A percentile compares a stretch with the other conserved stretches of the same genome.
Evolutionary conservation across 768 basidiomycete species (phyloP).

Genomic region (Serendipita vermifera): DNA sequence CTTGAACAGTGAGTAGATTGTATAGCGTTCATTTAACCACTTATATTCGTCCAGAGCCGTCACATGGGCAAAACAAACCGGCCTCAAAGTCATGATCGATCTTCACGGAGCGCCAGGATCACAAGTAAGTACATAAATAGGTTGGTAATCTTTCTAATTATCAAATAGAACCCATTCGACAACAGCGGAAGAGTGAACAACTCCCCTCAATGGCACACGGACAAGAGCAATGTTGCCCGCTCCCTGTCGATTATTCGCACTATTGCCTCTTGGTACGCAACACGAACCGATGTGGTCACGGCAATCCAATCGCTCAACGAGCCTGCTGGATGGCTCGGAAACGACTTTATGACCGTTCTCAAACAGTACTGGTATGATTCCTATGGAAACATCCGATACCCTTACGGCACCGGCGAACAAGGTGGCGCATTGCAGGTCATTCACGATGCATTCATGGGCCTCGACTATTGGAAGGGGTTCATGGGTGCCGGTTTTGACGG

Average conservation of each 20-base stretch:
- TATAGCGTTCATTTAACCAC: constrained; percentile 33
- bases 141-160: constrained; percentile 1
- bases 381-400: constrained; percentile 26
- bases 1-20: constrained; percentile 17
- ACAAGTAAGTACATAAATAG: constrained; percentile 47
- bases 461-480: constrained; percentile 57
- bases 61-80: constrained; percentile 52
- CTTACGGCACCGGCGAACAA: constrained; percentile 30
- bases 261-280: constrained; percentile 46
- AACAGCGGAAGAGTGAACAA: constrained; percentile 52
- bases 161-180: constrained; percentile 45
- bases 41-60: constrained; percentile 30
- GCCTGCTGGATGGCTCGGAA: constrained; percentile 61
- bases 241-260: constrained; percentile 44
- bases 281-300: constrained; percentile 41
- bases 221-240: constrained; percentile 50
- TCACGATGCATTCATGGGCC: constrained; percentile 67
- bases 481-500: constrained; percentile 26
- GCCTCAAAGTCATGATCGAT: constrained; percentile 73
- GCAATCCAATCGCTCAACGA: constrained; percentile 70
- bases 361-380: constrained; percentile 43
- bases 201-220: constrained; percentile 58
- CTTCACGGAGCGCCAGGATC: constrained; percentile 67
- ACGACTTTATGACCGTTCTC: constrained; percentile 36
- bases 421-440: constrained; percentile 53